A percentile compares a stretch with the other conserved stretches of the same genome.
These are phyloP conservation scores for Staphylotrichum tortipilum DNA, from an alignment of 495 filamentous ascomycete species.

Conservation along the genomic window DNA sequence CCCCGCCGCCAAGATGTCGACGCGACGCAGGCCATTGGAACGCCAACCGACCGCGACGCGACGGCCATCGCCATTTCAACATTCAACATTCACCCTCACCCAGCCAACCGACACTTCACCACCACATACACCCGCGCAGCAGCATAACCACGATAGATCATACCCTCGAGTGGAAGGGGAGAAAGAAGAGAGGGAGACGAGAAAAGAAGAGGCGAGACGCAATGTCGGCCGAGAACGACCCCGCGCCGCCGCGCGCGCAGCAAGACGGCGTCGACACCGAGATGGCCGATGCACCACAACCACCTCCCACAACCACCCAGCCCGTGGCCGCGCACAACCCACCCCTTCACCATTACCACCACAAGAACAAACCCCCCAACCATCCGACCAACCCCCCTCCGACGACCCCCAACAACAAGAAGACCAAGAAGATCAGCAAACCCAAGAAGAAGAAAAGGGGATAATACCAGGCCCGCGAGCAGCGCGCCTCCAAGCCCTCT, in stretches of 20 bases:
- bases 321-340: no score
- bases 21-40: background rate
- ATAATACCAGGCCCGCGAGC: conserved; percentile 70
- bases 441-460: conserved; percentile 19
- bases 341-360: no score
- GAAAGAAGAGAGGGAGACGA: no score
- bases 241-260: no score
- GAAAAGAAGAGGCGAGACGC: no score
- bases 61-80: background rate
- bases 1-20: background rate
- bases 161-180: no score
- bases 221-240: conserved; percentile 3
- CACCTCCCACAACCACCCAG: no score
- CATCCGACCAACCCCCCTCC: background rate
- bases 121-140: no score
- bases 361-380: background rate
- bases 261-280: no score
- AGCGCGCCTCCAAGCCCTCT: conserved; percentile 58
- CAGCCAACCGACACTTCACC: no score
- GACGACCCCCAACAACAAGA: background rate
- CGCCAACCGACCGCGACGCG: background rate
- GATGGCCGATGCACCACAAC: no score
- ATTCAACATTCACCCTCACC: background rate
- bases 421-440: background rate
- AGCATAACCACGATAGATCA: background rate